These are phyloP conservation scores for Jaapia argillacea DNA, from an alignment of 768 basidiomycete species.

Conservation along the genomic window DNA sequence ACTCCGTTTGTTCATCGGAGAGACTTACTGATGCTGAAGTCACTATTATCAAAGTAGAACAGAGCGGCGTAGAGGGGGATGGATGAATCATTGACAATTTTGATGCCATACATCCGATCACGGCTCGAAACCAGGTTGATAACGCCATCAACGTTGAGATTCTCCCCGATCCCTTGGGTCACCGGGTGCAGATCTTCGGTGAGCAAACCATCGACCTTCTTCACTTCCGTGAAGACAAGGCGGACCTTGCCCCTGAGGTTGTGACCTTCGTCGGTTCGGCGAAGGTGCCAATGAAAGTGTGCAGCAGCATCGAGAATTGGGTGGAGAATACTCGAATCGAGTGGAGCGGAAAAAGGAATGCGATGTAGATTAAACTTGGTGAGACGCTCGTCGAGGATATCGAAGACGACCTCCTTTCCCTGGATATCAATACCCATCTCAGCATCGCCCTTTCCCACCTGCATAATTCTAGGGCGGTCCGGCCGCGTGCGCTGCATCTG, in stretches of 20 bases:
- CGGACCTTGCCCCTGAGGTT: neutral
- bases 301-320: slow-evolving; percentile 3
- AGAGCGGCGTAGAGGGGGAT: slow-evolving; percentile 13
- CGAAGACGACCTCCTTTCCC: neutral
- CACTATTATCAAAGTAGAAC: slow-evolving; percentile 21
- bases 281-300: slow-evolving; percentile 6
- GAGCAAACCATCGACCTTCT: slow-evolving; percentile 1
- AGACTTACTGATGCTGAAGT: slow-evolving; percentile 16
- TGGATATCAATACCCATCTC: neutral
- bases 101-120: slow-evolving; percentile 10
- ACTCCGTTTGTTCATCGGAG: too few species aligned
- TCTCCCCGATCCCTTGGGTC: slow-evolving; percentile 6
- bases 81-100: slow-evolving; percentile 16
- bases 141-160: slow-evolving; percentile 12
- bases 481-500: too few species aligned
- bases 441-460: slow-evolving; percentile 1
- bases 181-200: slow-evolving; percentile 3
- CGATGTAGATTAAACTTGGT: neutral
- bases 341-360: neutral
- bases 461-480: neutral
- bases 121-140: too few species aligned
- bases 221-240: slow-evolving; percentile 3
- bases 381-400: neutral
- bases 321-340: neutral
- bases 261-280: neutral